Base-by-base conservation (phyloP, 371 early-diverging fungal species). In the Rhizopus stolonifer region DNA sequence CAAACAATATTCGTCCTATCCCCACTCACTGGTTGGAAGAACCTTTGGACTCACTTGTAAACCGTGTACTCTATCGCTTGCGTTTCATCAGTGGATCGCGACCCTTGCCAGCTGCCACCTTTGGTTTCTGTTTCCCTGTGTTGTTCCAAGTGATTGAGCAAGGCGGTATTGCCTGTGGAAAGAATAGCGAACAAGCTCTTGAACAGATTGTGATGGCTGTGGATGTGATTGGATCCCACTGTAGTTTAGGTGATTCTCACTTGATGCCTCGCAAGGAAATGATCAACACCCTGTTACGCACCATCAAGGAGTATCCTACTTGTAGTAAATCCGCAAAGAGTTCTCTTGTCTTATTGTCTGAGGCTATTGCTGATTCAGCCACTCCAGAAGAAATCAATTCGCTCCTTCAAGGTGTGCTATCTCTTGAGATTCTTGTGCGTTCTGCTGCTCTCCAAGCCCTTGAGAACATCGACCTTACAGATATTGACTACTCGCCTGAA, bases 121-220 rank as follows among this genome's bases (percentile, higher is more conserved):
- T 95, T 66, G 71, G 89, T n/a, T 89, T 83, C 58, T 67, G 91
- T 48, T 89, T 94, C 74, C 92, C 95, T 17, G 64, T 93, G 25
- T 74, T 93, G 51, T 74, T 82, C 31, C 79, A 85, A 23, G 79
- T 91, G 21, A 80, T 92, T 38, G 64, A 79, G 10, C 76, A 82
- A 52, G 88, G 87, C 34, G 89, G 91, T 17, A 70, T 88, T 48
- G 74, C 65, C 10, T 71, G 64, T 15, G 71, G 76, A 15, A 77
- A 79, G 49, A 57, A 50, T 29, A 60, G 65, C 6, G 78, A 86
- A 49, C 75, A 72, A 64, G 77, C 81, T 0, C 77, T 86, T 21
- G 94, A 92, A 48, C 89, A 93, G 60, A 81, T 88, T 10, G 75
- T 81, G 46, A 79, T 88, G 73, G 85, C 85, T 5, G 75, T 89